Evolutionary conservation across 1,139 yeast genomes (phyloP).

Genomic region (Eremothecium sinecaudum): DNA sequence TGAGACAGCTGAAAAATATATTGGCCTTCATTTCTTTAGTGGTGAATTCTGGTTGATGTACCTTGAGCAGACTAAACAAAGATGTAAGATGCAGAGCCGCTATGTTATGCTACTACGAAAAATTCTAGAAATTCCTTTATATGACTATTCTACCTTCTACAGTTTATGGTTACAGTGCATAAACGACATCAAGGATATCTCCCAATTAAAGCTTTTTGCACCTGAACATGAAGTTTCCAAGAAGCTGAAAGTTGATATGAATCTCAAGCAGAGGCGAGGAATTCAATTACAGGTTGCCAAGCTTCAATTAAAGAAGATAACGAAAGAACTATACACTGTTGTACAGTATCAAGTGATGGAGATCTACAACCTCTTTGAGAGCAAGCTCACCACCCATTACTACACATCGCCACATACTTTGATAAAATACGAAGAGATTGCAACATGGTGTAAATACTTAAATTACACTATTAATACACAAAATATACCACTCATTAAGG

Average conservation of each 20-base stretch:
- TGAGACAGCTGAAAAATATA: conserved; percentile 48
- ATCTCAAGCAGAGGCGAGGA: conserved; percentile 23
- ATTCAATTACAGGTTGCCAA: conserved; percentile 26
- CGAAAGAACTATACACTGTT: conserved; percentile 28
- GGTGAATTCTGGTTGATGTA: conserved; percentile 72
- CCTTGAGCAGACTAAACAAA: conserved; percentile 42
- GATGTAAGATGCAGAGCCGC: conserved; percentile 35
- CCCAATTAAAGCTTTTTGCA: conserved; percentile 25
- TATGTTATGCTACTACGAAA: conserved; percentile 45
- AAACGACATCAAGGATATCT: conserved; percentile 32
- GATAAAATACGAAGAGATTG: conserved; percentile 19
- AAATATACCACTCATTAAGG: conserved; percentile 16
- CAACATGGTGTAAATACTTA: conserved; percentile 24
- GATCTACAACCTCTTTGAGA: conserved; percentile 26
- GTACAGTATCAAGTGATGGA: conserved; percentile 28
- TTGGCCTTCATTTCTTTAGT: conserved; percentile 68
- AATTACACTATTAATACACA: conserved; percentile 21
- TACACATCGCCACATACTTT: conserved; percentile 25
- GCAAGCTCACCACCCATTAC: conserved; percentile 20
- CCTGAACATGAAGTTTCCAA: conserved; percentile 25
- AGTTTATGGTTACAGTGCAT: conserved; percentile 37
- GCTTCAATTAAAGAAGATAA: conserved; percentile 21
- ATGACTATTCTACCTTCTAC: conserved; percentile 61
- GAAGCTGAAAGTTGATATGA: conserved; percentile 27
- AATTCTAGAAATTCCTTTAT: conserved; percentile 61